These are phyloP conservation scores for Marchantia polymorpha DNA, from an alignment of 225 moss, liverwort and hornwort species.

Conservation along the genomic window DNA sequence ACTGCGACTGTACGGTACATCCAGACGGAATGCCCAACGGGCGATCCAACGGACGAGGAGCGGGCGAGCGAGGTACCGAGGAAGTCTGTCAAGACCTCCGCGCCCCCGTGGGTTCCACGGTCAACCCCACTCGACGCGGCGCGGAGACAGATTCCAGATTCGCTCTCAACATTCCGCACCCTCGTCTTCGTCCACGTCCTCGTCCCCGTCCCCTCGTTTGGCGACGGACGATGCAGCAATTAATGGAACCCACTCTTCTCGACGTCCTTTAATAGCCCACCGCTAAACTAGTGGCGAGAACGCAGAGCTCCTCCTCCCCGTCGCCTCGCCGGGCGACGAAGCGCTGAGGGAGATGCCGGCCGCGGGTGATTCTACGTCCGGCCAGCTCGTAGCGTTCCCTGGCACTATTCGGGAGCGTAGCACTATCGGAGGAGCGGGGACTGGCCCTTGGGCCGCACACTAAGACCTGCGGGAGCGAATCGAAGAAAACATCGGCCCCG, in stretches of 20 bases:
- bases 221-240: background rate
- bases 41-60: no score
- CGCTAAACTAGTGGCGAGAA: background rate
- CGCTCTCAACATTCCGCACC: background rate
- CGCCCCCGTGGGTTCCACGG: background rate
- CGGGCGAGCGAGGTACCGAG: background rate
- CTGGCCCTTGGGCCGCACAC: background rate
- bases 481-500: background rate
- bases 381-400: background rate
- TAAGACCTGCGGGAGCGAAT: background rate
- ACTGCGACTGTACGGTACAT: no score
- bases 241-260: background rate
- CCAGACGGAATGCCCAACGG: background rate
- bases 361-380: background rate
- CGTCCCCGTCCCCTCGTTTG: no score
- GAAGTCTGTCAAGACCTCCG: background rate
- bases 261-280: background rate
- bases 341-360: background rate
- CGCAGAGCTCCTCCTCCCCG: background rate
- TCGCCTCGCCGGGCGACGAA: background rate
- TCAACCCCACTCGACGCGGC: background rate
- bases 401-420: no score
- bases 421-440: no score
- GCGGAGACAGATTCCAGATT: background rate
- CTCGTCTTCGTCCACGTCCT: background rate